Percentiles rank a stretch among this genome's conserved stretches.
phyloP scores from a whole-genome alignment of 1,284 basidiomycete species.

The Pseudozyma sp. region DNA sequence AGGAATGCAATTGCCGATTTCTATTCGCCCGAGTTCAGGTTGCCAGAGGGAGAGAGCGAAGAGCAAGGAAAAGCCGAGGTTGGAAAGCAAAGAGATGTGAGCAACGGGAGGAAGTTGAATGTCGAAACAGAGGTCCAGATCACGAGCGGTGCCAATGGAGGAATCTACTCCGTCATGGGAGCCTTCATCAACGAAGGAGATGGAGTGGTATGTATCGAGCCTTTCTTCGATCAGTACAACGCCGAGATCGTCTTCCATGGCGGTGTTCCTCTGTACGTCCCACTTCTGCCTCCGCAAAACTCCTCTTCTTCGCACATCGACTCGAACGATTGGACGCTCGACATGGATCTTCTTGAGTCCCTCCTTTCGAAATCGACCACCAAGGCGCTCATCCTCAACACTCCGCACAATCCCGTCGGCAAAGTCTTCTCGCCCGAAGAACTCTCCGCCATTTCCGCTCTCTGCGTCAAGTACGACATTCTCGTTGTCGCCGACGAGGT shows the following conservation, averaged over 20 bases:
- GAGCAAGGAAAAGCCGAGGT: conserved; percentile 44
- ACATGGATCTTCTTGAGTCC: conserved; percentile 75
- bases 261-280: conserved; percentile 92
- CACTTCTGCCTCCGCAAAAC: conserved; percentile 82
- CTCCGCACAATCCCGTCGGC: conserved; percentile 80
- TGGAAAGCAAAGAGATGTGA: conserved; percentile 37
- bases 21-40: conserved; percentile 50
- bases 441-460: conserved; percentile 82
- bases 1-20: conserved; percentile 56
- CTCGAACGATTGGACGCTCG: conserved; percentile 71
- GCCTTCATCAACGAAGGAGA: conserved; percentile 72
- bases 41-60: conserved; percentile 33
- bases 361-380: conserved; percentile 81
- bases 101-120: conserved; percentile 77
- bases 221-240: conserved; percentile 91
- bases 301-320: conserved; percentile 20
- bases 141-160: conserved; percentile 85
- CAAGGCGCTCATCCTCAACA: conserved; percentile 74
- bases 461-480: conserved; percentile 92
- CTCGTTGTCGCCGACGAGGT: conserved; percentile 92
- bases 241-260: conserved; percentile 71
- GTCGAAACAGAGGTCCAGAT: conserved; percentile 90
- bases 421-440: conserved; percentile 91
- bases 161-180: conserved; percentile 62
- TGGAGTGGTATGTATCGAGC: conserved; percentile 98